Percentiles rank a stretch among this genome's conserved stretches.
Evolutionary conservation across 2,329 filamentous ascomycete genomes (phyloP).

Genomic region (Lojkania enalia): DNA sequence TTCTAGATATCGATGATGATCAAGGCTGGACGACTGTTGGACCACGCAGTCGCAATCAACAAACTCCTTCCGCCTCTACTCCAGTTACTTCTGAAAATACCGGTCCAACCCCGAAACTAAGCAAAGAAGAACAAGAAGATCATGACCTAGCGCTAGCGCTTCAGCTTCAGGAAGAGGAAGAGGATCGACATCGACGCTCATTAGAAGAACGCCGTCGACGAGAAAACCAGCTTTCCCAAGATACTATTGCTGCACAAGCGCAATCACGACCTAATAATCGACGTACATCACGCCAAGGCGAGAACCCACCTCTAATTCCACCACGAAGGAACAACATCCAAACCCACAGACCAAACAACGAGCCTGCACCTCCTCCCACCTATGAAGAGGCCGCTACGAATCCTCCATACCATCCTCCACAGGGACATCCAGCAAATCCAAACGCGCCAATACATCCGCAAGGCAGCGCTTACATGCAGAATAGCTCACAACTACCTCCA

Average conservation of each 20-base stretch:
- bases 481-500: background rate
- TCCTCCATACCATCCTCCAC: conserved; percentile 59
- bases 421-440: conserved; percentile 49
- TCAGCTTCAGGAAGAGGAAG: conserved; percentile 93
- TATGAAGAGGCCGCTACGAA: conserved; percentile 67
- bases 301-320: conserved; percentile 51
- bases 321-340: conserved; percentile 46
- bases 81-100: conserved; percentile 13
- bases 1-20: conserved; percentile 38
- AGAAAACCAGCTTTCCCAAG: conserved; percentile 70
- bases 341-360: conserved; percentile 43
- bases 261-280: conserved; percentile 30
- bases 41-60: conserved; percentile 34
- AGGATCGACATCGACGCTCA: conserved; percentile 69
- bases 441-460: conserved; percentile 30
- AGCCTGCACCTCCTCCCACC: conserved; percentile 63
- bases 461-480: conserved; percentile 27
- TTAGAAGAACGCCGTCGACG: conserved; percentile 63
- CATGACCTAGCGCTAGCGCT: conserved; percentile 83
- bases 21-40: conserved; percentile 62
- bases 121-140: conserved; percentile 75
- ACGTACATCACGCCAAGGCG: conserved; percentile 32
- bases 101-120: conserved; percentile 28
- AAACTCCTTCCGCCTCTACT: conserved; percentile 12
- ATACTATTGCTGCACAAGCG: conserved; percentile 61